A percentile compares a stretch with the other conserved stretches of the same genome.
Evolutionary conservation across 169 alveolate genomes (phyloP).

Genomic region (Toxoplasma gondii): DNA sequence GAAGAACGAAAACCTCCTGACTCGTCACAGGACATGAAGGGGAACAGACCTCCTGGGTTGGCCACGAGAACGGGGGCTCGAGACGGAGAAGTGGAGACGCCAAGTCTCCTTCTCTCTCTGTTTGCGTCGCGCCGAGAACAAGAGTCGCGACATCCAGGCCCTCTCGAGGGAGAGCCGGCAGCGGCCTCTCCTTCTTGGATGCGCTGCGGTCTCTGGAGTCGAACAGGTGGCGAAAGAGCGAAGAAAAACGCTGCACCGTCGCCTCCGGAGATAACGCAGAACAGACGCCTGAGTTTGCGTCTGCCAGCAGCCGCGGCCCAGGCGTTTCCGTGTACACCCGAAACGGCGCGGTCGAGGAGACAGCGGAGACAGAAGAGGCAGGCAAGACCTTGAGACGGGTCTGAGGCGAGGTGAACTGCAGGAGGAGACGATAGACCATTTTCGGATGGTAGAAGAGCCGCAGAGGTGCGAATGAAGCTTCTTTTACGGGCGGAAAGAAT

Average conservation of each 20-base stretch:
- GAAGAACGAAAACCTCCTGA: not conserved
- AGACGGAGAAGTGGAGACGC: not conserved
- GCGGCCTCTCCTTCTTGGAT: not conserved
- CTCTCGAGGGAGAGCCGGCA: not conserved
- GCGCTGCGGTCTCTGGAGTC: too few relatives aligned
- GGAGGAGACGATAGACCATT: conserved; percentile 20
- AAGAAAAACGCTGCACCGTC: not conserved
- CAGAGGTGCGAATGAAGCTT: not conserved
- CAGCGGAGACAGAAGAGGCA: not conserved
- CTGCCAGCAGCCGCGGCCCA: not conserved
- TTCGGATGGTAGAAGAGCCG: conserved; percentile 10
- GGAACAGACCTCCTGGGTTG: not conserved
- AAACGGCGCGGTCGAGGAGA: not conserved
- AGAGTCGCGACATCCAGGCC: not conserved
- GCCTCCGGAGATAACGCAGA: not conserved
- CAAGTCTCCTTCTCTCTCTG: not conserved
- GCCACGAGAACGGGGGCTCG: not conserved
- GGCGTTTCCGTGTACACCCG: not conserved
- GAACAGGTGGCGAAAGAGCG: not conserved
- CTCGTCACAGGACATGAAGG: not conserved
- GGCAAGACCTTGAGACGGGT: not conserved
- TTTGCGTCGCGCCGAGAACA: not conserved
- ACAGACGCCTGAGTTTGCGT: not conserved
- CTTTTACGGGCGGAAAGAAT: not conserved
- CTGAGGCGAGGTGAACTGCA: conserved; percentile 14